Evolutionary conservation across 164 flowering plant species (phyloP), one percentile per base, ranked within the genome.

Genomic region (Nymphaea thermarum): DNA sequence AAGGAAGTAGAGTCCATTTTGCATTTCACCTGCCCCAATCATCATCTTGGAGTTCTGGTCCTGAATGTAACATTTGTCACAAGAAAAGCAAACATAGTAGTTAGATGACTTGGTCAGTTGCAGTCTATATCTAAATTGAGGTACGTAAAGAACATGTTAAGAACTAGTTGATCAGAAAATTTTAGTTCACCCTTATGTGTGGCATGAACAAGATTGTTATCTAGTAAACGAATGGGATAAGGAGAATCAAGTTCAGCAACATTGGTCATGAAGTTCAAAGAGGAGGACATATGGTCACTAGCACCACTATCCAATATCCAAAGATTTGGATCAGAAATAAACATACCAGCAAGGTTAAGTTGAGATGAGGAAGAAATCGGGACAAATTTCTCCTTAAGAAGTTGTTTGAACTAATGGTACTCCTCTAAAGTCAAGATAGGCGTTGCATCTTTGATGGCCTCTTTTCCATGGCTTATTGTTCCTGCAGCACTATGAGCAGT

Each of bases 21-120:
- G 2, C 18, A 62, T 17, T 62, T 62, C 64, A 14, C 36, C 64
- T 25, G 18, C 7, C 18, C 64, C 64, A 62, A 73, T 62, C 64
- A 62, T 11, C 36, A 11, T 62, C 64, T 62, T 17, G 64, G 12
- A 16, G 36, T 10, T 55, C 60, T 8, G 16, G 60, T 55, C 60
- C 60, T 55, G 60, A 55, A 55, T 8, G 60, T 14, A 14, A 62
- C 64, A 62, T 25, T 25, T 25, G 36, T 25, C 36, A 25, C 36
- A 25, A 25, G 36, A 0, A 25, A 25, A 25, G 36, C 12, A 62
- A 62, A 17, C n/a, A 14, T 14, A 25, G 64, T 1, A 62, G 25
- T 6, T 11, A 62, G 14, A 62, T 62, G 64, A 17, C 2, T 11
- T 62, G 64, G 64, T 62, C 7, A 62, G 16, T 17, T 62, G 12